phyloP scores from a whole-genome alignment of 116 monocot genomes.

The Cymodocea nodosa region DNA sequence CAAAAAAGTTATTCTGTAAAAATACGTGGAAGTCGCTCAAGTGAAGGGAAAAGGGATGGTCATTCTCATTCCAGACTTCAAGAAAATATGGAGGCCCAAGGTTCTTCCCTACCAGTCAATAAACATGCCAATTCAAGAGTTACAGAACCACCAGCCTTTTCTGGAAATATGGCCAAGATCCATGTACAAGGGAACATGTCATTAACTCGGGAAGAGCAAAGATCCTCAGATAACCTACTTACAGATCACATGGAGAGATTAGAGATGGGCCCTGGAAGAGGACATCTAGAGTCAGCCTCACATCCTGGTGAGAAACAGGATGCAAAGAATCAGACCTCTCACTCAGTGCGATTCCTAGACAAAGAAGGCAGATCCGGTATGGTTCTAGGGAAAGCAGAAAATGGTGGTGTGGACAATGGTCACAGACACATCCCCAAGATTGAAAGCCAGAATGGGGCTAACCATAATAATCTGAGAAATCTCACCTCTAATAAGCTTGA shows the following conservation, averaged over 20 bases:
- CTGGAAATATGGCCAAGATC: slow-evolving; percentile 5
- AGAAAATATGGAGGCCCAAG: slow-evolving; percentile 15
- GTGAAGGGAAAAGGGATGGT: slow-evolving; percentile 14
- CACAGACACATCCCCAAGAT: slow-evolving; percentile 18
- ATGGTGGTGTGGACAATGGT: slow-evolving; percentile 22
- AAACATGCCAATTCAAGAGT: slow-evolving; percentile 13
- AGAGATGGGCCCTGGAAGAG: slow-evolving; percentile 18
- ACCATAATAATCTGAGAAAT: slow-evolving; percentile 19
- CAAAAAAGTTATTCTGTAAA: slow-evolving; percentile 12
- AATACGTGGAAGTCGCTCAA: slow-evolving; percentile 7
- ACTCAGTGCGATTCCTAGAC: slow-evolving; percentile 7
- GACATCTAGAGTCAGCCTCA: slow-evolving; percentile 12
- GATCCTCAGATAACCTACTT: not conserved
- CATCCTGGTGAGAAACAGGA: slow-evolving; percentile 21
- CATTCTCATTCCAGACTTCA: slow-evolving; percentile 12
- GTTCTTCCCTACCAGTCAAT: slow-evolving; percentile 6
- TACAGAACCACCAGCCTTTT: slow-evolving; percentile 4
- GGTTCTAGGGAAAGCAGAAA: slow-evolving; percentile 12
- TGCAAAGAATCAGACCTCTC: slow-evolving; percentile 14
- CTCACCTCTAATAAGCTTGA: slow-evolving; percentile 31
- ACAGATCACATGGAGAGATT: slow-evolving; percentile 15
- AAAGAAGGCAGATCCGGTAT: slow-evolving; percentile 21
- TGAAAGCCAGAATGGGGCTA: slow-evolving; percentile 26
- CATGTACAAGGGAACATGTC: slow-evolving; percentile 9
- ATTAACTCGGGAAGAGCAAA: slow-evolving; percentile 19